Evolutionary conservation across 768 basidiomycete genomes (phyloP), one percentile per base, ranked within the genome.

Genomic region (Podaxis pistillaris): DNA sequence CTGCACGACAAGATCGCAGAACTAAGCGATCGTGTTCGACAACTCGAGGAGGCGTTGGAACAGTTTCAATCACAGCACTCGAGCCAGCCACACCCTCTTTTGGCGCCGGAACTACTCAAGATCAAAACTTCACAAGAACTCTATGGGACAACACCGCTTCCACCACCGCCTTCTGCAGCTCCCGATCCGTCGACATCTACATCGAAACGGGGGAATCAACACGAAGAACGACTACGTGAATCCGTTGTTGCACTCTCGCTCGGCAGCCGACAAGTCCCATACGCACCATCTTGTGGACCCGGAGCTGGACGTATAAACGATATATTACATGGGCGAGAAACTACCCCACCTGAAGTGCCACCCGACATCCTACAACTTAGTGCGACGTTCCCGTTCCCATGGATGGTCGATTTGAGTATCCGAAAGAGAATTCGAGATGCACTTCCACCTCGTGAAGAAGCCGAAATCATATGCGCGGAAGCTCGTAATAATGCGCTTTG

Each of bases 121-220:
- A 83, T 88, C 64, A 88, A 88, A 68, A 87, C 86, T 36, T 85
- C 87, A 0, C 85, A 89, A 70, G 88, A 89, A 49, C 79, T 88
- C 9, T 85, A 87, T 71, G 73, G 72, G 12, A 66, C 70, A 37
- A 51, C 69, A 13, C 66, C 65, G 30, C 56, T 68, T 30, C 67
- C 63, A 41, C 53, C 52, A 36, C 53, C 52, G 33, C 41, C 67
- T 12, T 53, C 63, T n/a, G 12, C 59, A 17, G 22, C 37, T 15
- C 46, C 60, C 13, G 65, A 68, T 24, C 4, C 38, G 22, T 15
- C 40, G 30, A 8, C 59, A 56, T 9, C 46, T n/a, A n/a, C 40
- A 41, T 9, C 63, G 12, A 55, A 22, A 56, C 61, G 24, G 30
- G 28, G 30, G 9, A 19, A 15, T n/a, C 54, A 56, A 2, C 36